Conservation (phyloP, 2,329 filamentous ascomycete species). For the Ploettnerulaceae sp. region DNA sequence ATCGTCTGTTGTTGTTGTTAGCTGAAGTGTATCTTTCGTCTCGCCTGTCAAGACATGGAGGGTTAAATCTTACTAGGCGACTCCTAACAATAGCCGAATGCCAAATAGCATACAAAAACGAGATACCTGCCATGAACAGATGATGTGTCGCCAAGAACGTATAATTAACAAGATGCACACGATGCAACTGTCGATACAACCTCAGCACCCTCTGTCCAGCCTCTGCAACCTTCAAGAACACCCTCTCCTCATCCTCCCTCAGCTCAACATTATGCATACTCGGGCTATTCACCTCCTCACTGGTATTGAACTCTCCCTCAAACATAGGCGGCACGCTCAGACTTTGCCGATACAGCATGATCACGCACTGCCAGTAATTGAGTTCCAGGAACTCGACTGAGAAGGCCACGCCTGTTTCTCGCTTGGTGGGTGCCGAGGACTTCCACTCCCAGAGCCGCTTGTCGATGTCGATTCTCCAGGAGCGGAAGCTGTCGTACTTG, state of each 20-base stretch:
- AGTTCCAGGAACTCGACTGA: conserved; percentile 85
- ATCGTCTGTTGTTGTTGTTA: conserved; percentile 53
- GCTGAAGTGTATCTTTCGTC: background rate
- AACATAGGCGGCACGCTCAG: conserved; percentile 80
- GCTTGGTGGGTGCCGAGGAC: conserved; percentile 68
- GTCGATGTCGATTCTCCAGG: conserved; percentile 87
- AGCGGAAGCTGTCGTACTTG: conserved; percentile 77
- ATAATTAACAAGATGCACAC: conserved; percentile 87
- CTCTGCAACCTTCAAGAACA: conserved; percentile 92
- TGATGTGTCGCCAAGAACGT: conserved; percentile 95
- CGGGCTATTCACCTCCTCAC: conserved; percentile 59
- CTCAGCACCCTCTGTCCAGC: conserved; percentile 90
- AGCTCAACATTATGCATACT: conserved; percentile 60
- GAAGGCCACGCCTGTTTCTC: conserved; percentile 82
- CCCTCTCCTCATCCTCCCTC: conserved; percentile 78
- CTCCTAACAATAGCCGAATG: conserved; percentile 86
- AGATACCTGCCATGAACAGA: conserved; percentile 94
- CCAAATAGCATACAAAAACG: conserved; percentile 96
- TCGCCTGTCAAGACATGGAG: background rate
- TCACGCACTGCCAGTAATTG: conserved; percentile 97
- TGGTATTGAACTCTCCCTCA: conserved; percentile 68
- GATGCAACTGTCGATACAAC: conserved; percentile 83
- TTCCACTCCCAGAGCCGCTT: conserved; percentile 82
- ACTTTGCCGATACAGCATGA: conserved; percentile 92
- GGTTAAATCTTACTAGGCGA: conserved; percentile 60